Evolutionary conservation across 768 basidiomycete genomes (phyloP), one percentile per base, ranked within the genome.

Genomic region (Nidularia pulvinata): DNA sequence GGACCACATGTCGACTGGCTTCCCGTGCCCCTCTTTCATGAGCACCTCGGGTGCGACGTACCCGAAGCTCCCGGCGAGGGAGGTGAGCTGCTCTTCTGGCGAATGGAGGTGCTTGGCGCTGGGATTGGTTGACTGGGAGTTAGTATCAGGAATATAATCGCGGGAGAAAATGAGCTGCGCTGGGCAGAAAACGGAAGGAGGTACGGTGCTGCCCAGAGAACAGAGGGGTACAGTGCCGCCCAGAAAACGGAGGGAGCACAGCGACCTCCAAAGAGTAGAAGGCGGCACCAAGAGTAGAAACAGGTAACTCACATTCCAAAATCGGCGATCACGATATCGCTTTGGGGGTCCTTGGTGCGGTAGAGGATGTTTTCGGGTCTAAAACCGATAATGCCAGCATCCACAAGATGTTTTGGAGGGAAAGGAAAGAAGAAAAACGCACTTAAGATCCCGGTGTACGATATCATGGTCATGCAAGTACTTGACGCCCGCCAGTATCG

Each of bases 331-430:
- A 99, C 95, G 48, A 98, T 81, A 57, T 89, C 89, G n/a, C 91
- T 92, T 14, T 88, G 77, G 7, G 77, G 65, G 2, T 84, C 88
- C 58, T 77, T 85, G 4, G 90, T 92, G 39, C 91, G 85, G 66
- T 93, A 98, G 3, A 99, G 78, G 55, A 99, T 95, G 65, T 98
- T 98, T 70, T 99, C 97, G 0, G 97, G 97, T 67, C 90, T 93
- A 56, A 5, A 35, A n/a, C n/a, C n/a, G n/a, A n/a, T n/a, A n/a
- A n/a, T n/a, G n/a, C n/a, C n/a, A n/a, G n/a, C n/a, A n/a, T n/a
- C n/a, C n/a, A n/a, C n/a, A n/a, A n/a, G n/a, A n/a, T n/a, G n/a
- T n/a, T n/a, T n/a, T n/a, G n/a, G n/a, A n/a, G n/a, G n/a, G n/a
- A 9, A 48, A 46, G 30, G 54, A 48, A 22, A 16, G 48, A 49